Conservation (phyloP, 148 eudicot genomes). For the Chenopodium formosanum region DNA sequence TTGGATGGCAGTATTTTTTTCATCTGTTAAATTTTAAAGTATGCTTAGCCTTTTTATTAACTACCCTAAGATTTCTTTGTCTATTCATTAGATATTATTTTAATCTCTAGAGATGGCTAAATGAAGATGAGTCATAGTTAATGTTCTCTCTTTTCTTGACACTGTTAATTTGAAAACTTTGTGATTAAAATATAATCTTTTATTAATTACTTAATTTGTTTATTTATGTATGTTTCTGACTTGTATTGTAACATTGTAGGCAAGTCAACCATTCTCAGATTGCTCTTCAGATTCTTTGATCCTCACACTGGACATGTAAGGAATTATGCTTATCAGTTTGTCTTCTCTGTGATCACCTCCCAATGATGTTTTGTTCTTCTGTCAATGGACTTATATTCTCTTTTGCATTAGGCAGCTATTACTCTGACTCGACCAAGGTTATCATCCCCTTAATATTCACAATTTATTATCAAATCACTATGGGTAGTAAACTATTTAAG, state of each 20-base stretch:
- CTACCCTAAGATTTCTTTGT: neutral
- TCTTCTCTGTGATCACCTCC: slow-evolving; percentile 7
- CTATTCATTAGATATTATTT: neutral
- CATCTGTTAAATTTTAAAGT: neutral
- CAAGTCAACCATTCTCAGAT: slow-evolving; percentile 83
- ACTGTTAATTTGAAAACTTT: neutral
- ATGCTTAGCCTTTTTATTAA: neutral
- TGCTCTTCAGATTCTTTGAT: slow-evolving; percentile 94
- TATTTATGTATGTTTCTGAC: neutral
- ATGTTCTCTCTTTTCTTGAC: neutral
- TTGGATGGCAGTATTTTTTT: neutral
- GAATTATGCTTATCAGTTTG: neutral
- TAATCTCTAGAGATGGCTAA: neutral
- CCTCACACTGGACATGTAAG: slow-evolving; percentile 79
- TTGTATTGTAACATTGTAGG: slow-evolving; percentile 48
- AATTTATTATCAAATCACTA: neutral
- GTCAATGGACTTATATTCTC: neutral
- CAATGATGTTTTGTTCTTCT: neutral
- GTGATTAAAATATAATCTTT: neutral
- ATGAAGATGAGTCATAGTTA: neutral
- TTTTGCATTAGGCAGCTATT: neutral
- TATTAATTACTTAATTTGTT: neutral
- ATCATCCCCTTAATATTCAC: neutral
- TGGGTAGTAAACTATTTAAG: neutral
- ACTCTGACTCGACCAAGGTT: neutral